A percentile compares a stretch with the other conserved stretches of the same genome.
Conservation (phyloP, 495 filamentous ascomycete genomes). For the Lineolata rhizophorae region DNA sequence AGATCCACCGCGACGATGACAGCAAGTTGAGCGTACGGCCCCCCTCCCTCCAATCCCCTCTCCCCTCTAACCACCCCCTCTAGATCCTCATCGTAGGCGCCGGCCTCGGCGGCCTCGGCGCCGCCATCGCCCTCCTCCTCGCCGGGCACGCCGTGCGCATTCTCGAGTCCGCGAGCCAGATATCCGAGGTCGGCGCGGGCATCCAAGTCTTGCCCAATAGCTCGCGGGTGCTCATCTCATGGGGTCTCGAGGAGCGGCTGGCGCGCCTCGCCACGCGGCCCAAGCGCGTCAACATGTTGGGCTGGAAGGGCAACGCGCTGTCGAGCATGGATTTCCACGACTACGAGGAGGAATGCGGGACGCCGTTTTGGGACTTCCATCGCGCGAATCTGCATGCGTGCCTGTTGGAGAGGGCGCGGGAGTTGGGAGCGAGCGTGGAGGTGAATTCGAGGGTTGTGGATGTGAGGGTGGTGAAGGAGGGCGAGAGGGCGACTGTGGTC, state of each 20-base stretch:
- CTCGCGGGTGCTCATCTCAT: not conserved
- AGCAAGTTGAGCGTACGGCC: too few relatives aligned
- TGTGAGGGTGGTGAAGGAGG: too few relatives aligned
- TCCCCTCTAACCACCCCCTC: too few relatives aligned
- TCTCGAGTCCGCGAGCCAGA: not conserved
- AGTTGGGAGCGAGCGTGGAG: too few relatives aligned
- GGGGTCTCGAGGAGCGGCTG: not conserved
- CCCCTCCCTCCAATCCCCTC: too few relatives aligned
- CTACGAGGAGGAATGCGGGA: too few relatives aligned
- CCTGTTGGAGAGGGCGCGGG: not conserved
- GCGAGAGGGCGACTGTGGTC: too few relatives aligned
- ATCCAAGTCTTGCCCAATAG: not conserved
- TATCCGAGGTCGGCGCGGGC: not conserved
- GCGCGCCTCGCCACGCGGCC: not conserved
- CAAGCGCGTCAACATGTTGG: not conserved
- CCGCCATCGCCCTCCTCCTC: not conserved
- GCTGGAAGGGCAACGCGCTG: not conserved
- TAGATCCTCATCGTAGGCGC: not conserved
- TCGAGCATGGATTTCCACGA: not conserved
- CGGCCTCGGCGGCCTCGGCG: not conserved
- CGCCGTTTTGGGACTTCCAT: not conserved
- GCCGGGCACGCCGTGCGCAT: not conserved
- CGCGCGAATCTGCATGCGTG: not conserved
- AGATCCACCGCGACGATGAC: too few relatives aligned
- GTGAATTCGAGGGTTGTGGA: too few relatives aligned